Base-by-base conservation (phyloP, 2,329 filamentous ascomycete genomes). In the Cercospora zeina region DNA sequence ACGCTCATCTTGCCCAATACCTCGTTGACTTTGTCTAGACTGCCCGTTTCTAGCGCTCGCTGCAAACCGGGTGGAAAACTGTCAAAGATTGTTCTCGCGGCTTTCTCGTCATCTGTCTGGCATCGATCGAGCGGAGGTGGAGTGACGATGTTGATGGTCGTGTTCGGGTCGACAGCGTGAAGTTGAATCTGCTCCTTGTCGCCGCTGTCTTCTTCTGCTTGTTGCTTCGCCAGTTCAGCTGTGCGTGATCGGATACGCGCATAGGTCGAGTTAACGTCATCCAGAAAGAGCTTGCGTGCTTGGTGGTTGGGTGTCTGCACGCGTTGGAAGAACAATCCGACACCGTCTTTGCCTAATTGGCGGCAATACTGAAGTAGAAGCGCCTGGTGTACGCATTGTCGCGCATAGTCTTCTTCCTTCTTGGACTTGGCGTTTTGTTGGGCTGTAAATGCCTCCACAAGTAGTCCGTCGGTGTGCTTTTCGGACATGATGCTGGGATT, bases 101-200 rank as follows among this genome's bases (percentile, higher is more conserved):
- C 80, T 65, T 87, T 81, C 58, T 82, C 83, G 58, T 83, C 86
- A 37, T 83, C 80, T 7, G 78, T 79, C 1, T 85, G 83, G 57
- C 93, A 87, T 24, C 86, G 82, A 69, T 87, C 89, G 24, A 89
- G 81, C 11, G 95, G 93, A 14, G 97, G 88, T 45, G 82, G 85
- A 76, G 97, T 97, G 74, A 90, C 90, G 75, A 99, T 97, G 64
- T 90, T 88, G 2, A 93, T 97, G 53, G 89, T 89, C 0, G 93
- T 93, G 75, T 97, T 92, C 10, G 71, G 39, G 96, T 88, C 59
- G 79, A 99, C 93, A 13, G 95, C 93, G 74, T 99, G 95, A 51
- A 99, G 83, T 77, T 99, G 96, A 69, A 99, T 99, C 77, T 97
- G 93, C 79, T 99, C 95, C 9, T 96, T 89, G 19, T 89, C 91